Base-by-base conservation (phyloP, 345 rosid genomes). In the Euclidium syriacum region DNA sequence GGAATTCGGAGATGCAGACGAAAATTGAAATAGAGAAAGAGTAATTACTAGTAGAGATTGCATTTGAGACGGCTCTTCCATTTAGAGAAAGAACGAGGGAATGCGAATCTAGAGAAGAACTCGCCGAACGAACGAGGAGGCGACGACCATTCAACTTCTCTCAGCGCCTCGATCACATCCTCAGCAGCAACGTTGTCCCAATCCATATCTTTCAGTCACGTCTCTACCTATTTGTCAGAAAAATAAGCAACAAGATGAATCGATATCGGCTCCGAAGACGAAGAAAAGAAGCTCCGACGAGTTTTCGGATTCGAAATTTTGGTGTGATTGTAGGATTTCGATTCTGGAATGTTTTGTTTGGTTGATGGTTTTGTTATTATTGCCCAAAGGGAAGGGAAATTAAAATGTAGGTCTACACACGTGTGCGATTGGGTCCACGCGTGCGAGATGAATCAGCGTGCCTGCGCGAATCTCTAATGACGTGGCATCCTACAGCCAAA, bases 101-200 rank as follows among this genome's bases (percentile, higher is more conserved):
- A 65, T 0, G 76, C 68, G 68, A 72, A 72, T 72, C 72, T 65
- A 42, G 72, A 72, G 68, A 72, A 72, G 58, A 72, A 72, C 51
- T 72, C 76, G 27, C 46, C 38, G 7, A 72, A 52, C 0, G 76
- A 60, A 59, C 76, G 76, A 58, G 76, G 76, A 52, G 58, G 67
- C 1, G 72, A 58, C 67, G 76, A 72, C 76, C 76, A 72, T 23
- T 72, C 76, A 10, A 72, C 76, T 66, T 72, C 76, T 53, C 76
- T 72, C 0, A 73, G 4, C 32, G 76, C 76, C 56, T 73, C 76
- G n/a, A 73, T 66, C 52, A 73, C 72, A 73, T 73, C 73, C 52
- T 73, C 76, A 1, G 63, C 72, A 8, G 76, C 72, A 52, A 73
- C 76, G 68, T 30, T 73, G 51, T 66, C 76, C 76, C 72, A 73